phyloP scores from a whole-genome alignment of 768 basidiomycete genomes.

The Pisolithus orientalis region DNA sequence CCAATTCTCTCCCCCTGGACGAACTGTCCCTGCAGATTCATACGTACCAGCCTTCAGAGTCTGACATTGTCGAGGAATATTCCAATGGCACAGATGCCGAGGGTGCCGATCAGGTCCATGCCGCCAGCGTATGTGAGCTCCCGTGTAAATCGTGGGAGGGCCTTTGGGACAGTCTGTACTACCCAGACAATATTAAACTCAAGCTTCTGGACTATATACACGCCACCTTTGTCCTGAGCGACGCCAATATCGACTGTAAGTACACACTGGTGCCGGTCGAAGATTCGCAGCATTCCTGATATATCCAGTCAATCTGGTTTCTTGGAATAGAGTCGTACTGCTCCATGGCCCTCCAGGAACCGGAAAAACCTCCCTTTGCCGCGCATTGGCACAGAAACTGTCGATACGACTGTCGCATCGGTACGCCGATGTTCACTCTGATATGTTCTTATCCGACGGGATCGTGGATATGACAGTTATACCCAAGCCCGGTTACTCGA shows the following conservation, averaged over 20 bases:
- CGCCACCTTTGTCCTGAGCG: constrained; percentile 88
- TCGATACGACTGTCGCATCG: constrained; percentile 83
- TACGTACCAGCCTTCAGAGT: constrained; percentile 76
- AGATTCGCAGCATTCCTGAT: constrained; percentile 2
- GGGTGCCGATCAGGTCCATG: constrained; percentile 63
- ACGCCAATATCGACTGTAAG: constrained; percentile 80
- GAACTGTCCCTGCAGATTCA: constrained; percentile 73
- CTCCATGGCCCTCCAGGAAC: constrained; percentile 97
- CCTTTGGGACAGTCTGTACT: constrained; percentile 90
- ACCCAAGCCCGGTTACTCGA: constrained; percentile 83
- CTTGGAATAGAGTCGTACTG: constrained; percentile 93
- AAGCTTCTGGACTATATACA: constrained; percentile 91
- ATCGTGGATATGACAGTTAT: constrained; percentile 48
- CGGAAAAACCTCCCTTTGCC: constrained; percentile 92
- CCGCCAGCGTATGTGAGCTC: constrained; percentile 85
- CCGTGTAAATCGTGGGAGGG: constrained; percentile 84
- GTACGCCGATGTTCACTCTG: constrained; percentile 33
- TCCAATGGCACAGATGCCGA: constrained; percentile 50
- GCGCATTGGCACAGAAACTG: constrained; percentile 92
- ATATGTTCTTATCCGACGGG: background rate
- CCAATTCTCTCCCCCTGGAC: constrained; percentile 45
- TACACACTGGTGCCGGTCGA: constrained; percentile 5
- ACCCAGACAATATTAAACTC: constrained; percentile 75
- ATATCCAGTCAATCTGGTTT: constrained; percentile 74
- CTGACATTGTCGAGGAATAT: constrained; percentile 69